Evolutionary conservation across 2,329 filamentous ascomycete species (phyloP).

Genomic region (Rhinocladiella mackenziei): DNA sequence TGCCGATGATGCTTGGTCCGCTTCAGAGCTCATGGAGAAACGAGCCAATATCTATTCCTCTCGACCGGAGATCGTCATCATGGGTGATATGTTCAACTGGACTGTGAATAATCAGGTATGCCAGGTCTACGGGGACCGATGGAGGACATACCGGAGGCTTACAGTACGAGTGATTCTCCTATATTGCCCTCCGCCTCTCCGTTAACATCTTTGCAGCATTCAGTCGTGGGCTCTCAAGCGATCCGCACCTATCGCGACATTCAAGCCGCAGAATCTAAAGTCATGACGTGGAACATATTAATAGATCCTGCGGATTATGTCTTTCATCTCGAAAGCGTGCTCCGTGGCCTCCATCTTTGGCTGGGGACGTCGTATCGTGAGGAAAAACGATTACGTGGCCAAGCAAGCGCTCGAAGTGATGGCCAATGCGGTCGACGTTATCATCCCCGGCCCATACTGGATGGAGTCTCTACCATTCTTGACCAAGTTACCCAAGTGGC

Average conservation of each 20-base stretch:
- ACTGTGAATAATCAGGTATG: constrained; percentile 45
- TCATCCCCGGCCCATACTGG: constrained; percentile 21
- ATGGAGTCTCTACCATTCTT: constrained; percentile 33
- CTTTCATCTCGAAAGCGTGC: constrained; percentile 38
- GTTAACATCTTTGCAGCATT: constrained; percentile 33
- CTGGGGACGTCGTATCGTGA: constrained; percentile 39
- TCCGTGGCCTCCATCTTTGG: constrained; percentile 41
- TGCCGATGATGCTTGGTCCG: constrained; percentile 34
- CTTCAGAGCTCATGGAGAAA: constrained; percentile 35
- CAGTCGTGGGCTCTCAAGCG: constrained; percentile 53
- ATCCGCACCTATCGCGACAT: constrained; percentile 51
- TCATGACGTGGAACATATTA: constrained; percentile 47
- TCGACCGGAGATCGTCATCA: constrained; percentile 32
- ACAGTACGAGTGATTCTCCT: constrained; percentile 33
- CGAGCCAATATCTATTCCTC: constrained; percentile 34
- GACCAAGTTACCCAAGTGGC: constrained; percentile 42
- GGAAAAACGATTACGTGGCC: constrained; percentile 50
- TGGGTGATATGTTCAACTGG: constrained; percentile 34
- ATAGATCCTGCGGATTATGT: constrained; percentile 36
- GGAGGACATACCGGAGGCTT: constrained; percentile 45
- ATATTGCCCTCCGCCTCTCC: no score
- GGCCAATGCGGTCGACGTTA: constrained; percentile 23
- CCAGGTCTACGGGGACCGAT: constrained; percentile 38
- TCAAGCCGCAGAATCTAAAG: constrained; percentile 56
- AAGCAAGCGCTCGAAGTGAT: constrained; percentile 20